phyloP scores from a whole-genome alignment of 768 basidiomycete genomes.

The Nidula microcarpa region DNA sequence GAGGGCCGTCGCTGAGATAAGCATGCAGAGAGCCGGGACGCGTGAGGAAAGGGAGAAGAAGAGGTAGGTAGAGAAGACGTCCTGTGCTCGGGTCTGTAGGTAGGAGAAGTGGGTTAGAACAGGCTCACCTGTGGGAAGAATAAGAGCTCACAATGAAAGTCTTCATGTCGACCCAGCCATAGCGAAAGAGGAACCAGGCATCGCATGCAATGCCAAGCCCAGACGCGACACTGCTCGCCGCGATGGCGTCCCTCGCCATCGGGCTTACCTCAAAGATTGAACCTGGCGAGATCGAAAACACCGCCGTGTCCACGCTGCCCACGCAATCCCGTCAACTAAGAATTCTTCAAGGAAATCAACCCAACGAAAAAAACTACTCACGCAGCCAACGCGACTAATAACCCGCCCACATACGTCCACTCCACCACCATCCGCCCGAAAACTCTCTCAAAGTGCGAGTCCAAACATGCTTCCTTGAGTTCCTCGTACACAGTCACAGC shows the following conservation, averaged over 20 bases:
- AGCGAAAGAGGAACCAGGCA: conserved; percentile 64
- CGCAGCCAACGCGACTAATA: conserved; percentile 62
- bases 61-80: conserved; percentile 57
- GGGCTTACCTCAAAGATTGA: conserved; percentile 46
- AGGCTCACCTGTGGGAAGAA: not conserved
- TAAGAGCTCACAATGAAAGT: conserved; percentile 50
- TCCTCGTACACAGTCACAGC: conserved; percentile 56
- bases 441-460: conserved; percentile 50
- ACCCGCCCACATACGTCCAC: conserved; percentile 64
- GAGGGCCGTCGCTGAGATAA: conserved; percentile 51
- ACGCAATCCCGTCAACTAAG: not conserved
- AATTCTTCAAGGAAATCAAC: no score
- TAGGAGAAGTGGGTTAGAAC: not conserved
- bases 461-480: conserved; percentile 39
- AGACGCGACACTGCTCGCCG: conserved; percentile 54
- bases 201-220: conserved; percentile 63
- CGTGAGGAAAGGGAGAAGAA: conserved; percentile 70
- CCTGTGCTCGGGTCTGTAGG: conserved; percentile 42
- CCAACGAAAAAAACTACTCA: conserved; percentile 17
- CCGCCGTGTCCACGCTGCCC: conserved; percentile 45
- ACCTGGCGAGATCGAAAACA: conserved; percentile 59
- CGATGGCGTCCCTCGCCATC: conserved; percentile 48
- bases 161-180: conserved; percentile 46
- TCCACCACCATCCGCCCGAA: conserved; percentile 49
- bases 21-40: conserved; percentile 59